phyloP scores from a whole-genome alignment of 495 filamentous ascomycete genomes.

The Penicillium egyptiacum region DNA sequence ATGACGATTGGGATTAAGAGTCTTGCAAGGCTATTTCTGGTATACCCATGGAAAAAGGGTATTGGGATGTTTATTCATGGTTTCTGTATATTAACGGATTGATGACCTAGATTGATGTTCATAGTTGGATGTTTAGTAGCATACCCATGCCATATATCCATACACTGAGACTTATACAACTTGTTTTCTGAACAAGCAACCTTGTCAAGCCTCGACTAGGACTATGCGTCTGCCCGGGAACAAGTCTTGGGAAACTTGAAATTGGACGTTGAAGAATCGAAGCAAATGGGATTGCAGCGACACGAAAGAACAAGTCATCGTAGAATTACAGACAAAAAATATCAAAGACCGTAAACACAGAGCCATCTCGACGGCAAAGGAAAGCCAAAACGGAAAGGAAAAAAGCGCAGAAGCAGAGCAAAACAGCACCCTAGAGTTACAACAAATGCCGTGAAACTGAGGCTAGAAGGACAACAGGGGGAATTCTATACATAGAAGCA shows the following conservation, averaged over 20 bases:
- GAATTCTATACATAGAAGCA: conserved; percentile 33
- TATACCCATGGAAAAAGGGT: not conserved
- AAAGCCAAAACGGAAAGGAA: conserved; percentile 16
- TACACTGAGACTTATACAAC: not conserved
- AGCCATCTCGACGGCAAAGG: conserved; percentile 19
- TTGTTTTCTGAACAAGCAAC: not conserved
- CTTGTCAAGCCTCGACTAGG: not conserved
- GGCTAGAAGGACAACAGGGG: conserved; percentile 13
- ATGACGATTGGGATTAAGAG: conserved; percentile 67
- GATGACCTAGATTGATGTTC: conserved; percentile 6
- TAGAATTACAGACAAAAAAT: conserved; percentile 42
- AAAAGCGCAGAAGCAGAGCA: conserved; percentile 6
- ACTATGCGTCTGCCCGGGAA: not conserved
- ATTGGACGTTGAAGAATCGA: not conserved
- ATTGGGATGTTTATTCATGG: conserved; percentile 6
- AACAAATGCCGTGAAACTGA: conserved; percentile 31
- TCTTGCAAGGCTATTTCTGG: not conserved
- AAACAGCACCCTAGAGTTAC: conserved; percentile 33
- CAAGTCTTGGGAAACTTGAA: not conserved
- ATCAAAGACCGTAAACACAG: conserved; percentile 23
- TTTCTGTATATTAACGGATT: conserved; percentile 7
- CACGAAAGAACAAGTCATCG: conserved; percentile 29
- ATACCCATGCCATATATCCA: conserved; percentile 8
- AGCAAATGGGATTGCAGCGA: conserved; percentile 19
- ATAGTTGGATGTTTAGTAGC: conserved; percentile 5